Base-by-base conservation (phyloP, 192 early-diverging fungal species). In the Coemansia aciculifera region DNA sequence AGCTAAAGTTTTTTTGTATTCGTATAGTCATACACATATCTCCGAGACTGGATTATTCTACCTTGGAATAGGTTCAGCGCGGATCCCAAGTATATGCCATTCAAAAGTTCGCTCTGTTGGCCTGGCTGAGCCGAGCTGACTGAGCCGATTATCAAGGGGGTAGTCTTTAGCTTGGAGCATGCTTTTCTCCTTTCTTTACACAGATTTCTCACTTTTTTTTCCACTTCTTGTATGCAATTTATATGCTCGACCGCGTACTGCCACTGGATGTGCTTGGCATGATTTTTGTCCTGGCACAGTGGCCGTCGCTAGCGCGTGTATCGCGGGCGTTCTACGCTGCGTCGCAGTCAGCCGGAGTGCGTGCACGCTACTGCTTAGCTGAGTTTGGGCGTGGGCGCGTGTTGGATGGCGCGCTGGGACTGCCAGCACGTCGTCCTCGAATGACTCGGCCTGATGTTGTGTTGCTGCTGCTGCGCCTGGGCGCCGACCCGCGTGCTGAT, bases 261-360 rank as follows among this genome's bases (percentile, higher is more conserved):
- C 81, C 81, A 49, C 72, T 79, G 38, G 81, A 83, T 60, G 63
- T 83, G 11, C 71, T 83, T 21, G 71, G 76, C 68, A 42, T 24
- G n/a, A 69, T 83, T 8, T 83, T 83, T n/a, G 77, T 83, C 44
- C 49, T 49, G 15, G 81, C 81, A 60, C 81, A 83, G 68, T 75
- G 77, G 75, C 81, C 81, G 64, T 64, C 77, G 52, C 81, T 83
- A 17, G 73, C 69, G 12, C 37, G 43, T 1, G 73, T 79, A 40
- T 78, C 81, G 63, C 69, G 77, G 2, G 60, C 31, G 9, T 78
- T 83, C 59, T 29, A 69, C 59, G 48, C 44, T 7, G 81, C 65
- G 36, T 83, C 81, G 56, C 64, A 37, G 70, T 66, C 73, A 39
- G 48, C 59, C 62, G 72, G 63, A 5, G 77, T 79, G 36, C 69